These are phyloP conservation scores for Phytophthora melonis DNA, from an alignment of 352 stramenopile species.

Conservation along the genomic window DNA sequence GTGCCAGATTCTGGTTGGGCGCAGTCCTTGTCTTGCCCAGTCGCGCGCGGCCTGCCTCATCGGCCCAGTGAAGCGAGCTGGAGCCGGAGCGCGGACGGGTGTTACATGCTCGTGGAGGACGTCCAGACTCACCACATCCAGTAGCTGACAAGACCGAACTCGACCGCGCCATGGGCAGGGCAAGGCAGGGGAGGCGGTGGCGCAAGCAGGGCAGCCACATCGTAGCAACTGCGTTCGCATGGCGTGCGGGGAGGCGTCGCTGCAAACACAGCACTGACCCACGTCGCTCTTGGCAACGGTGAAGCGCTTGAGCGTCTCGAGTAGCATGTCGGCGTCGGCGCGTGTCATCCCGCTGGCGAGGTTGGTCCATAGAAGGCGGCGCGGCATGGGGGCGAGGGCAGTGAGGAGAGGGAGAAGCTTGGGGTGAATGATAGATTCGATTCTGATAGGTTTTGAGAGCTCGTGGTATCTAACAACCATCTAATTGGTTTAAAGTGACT, in stretches of 20 bases:
- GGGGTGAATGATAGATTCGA: too few species aligned
- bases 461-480: too few species aligned
- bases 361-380: too few species aligned
- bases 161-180: conserved; percentile 18
- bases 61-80: neutral
- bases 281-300: too few species aligned
- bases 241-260: conserved; percentile 3
- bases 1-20: neutral
- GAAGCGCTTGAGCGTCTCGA: too few species aligned
- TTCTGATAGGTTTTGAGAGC: too few species aligned
- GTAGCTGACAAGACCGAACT: neutral
- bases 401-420: too few species aligned
- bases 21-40: conserved; percentile 15
- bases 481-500: too few species aligned
- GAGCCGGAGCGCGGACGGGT: neutral
- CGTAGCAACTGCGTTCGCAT: conserved; percentile 13
- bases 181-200: neutral
- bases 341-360: too few species aligned
- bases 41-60: conserved; percentile 13
- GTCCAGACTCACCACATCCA: neutral
- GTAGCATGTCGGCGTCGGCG: too few species aligned
- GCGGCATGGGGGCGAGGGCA: too few species aligned
- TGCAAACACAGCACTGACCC: neutral
- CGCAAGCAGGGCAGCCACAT: neutral
- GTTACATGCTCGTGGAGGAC: conserved; percentile 4